Evolutionary conservation across 2,329 filamentous ascomycete species (phyloP).

Genomic region (Calonectria pauciramosa): DNA sequence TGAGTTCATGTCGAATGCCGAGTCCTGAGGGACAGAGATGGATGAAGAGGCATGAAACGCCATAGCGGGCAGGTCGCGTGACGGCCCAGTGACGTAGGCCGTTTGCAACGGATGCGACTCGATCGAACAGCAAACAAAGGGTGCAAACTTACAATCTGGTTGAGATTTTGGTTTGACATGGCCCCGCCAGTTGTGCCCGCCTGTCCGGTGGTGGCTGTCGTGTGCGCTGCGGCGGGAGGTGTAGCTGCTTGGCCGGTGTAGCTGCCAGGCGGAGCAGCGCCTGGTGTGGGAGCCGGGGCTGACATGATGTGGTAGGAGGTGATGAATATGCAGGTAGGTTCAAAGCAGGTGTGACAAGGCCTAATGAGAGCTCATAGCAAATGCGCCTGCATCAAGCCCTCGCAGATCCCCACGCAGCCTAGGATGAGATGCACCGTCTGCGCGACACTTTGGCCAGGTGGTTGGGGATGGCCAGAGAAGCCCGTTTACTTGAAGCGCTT

Average conservation of each 20-base stretch:
- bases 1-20: not conserved
- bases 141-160: conserved; percentile 86
- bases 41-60: not conserved
- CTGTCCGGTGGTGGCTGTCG: conserved; percentile 45
- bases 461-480: not conserved
- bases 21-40: not conserved
- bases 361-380: conserved; percentile 28
- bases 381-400: conserved; percentile 4
- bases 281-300: conserved; percentile 48
- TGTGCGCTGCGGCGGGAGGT: conserved; percentile 48
- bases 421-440: conserved; percentile 17
- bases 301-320: conserved; percentile 47
- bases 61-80: conserved; percentile 1
- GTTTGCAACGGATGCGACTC: not conserved
- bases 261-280: conserved; percentile 47
- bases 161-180: conserved; percentile 90
- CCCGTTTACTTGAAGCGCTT: not conserved
- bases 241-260: conserved; percentile 51
- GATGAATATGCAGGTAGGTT: not conserved
- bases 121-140: conserved; percentile 7
- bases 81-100: not conserved
- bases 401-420: conserved; percentile 16
- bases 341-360: not conserved
- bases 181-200: conserved; percentile 52
- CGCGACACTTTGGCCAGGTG: conserved; percentile 5